Conservation (phyloP, 148 eudicot genomes). For the Bassia scoparia region DNA sequence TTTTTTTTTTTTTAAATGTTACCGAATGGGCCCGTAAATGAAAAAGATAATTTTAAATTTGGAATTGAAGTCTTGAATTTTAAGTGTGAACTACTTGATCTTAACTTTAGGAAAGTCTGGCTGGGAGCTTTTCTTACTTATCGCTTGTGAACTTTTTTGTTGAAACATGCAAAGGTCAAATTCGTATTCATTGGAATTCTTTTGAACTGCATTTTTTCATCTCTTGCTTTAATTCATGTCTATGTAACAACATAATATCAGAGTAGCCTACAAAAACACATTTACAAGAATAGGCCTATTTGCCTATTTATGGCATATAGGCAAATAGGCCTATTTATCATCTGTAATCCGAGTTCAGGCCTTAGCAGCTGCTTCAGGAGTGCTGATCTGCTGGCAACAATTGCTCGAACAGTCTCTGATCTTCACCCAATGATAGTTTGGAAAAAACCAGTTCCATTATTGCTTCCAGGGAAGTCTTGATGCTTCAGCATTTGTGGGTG, state of each 20-base stretch:
- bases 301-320: no score
- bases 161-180: no score
- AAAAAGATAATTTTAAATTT: background rate
- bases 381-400: slow-evolving; percentile 45
- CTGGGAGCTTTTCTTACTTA: background rate
- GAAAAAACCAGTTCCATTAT: slow-evolving; percentile 96
- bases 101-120: background rate
- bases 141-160: no score
- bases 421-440: slow-evolving; percentile 93
- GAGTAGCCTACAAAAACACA: slow-evolving; percentile 30
- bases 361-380: slow-evolving; percentile 63
- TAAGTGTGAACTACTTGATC: background rate
- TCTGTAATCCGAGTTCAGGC: slow-evolving; percentile 34
- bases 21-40: no score
- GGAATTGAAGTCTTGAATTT: no score
- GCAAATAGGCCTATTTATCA: background rate
- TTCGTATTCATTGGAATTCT: slow-evolving; percentile 5
- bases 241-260: slow-evolving; percentile 27
- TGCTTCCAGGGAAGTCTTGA: slow-evolving; percentile 93
- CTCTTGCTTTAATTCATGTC: slow-evolving; percentile 23
- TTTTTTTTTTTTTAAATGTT: no score
- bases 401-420: slow-evolving; percentile 96
- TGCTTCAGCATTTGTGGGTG: slow-evolving; percentile 96
- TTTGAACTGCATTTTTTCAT: slow-evolving; percentile 27
- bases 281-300: slow-evolving; percentile 20